Base-by-base conservation (phyloP, 352 stramenopile species). In the Aphanomyces invadans region DNA sequence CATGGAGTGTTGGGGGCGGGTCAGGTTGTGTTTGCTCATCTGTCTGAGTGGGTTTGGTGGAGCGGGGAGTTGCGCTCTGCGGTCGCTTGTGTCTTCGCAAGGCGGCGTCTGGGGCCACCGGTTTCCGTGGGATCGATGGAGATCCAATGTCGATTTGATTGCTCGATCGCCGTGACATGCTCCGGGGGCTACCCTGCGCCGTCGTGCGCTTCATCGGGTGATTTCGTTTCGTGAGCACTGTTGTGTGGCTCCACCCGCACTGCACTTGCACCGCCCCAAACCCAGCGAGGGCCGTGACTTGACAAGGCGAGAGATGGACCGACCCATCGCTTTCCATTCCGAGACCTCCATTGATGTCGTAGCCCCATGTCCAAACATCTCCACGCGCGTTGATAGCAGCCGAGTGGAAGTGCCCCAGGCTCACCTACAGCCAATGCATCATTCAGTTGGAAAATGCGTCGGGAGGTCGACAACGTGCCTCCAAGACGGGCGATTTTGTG, bases 341-440 rank as follows among this genome's bases (percentile, higher is more conserved):
- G 42, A 67, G 45, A 39, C 60, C 81, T 5, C 71, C 66, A 10
- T 67, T 76, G 26, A 90, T 64, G 46, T 90, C 82, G 7, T 90
- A 68, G 1, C 83, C 81, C 83, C 83, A 92, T 2, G 75, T 70
- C 49, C 77, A 88, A 0, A 75, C 78, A 25, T 73, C 70, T 0
- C 81, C 81, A 33, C 29, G 63, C 54, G 60, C 69, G 1, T 77
- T 86, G 51, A 88, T 61, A 31, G 80, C 87, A 0, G 78, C 79
- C 3, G 80, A 86, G 64, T 92, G 83, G 39, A 89, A 92, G 51
- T 90, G 81, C 7, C 83, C 83, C 2, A 92, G 49, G 21, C 60
- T 67, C 0, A 67, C 60, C 60, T 67, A 67, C 0, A 57, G 21
- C 17, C 56, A 2, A 2, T 31, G 36, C 36, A 15, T 26, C 15